phyloP scores from a whole-genome alignment of 306 rosid genomes.

The Oemleria cerasiformis region DNA sequence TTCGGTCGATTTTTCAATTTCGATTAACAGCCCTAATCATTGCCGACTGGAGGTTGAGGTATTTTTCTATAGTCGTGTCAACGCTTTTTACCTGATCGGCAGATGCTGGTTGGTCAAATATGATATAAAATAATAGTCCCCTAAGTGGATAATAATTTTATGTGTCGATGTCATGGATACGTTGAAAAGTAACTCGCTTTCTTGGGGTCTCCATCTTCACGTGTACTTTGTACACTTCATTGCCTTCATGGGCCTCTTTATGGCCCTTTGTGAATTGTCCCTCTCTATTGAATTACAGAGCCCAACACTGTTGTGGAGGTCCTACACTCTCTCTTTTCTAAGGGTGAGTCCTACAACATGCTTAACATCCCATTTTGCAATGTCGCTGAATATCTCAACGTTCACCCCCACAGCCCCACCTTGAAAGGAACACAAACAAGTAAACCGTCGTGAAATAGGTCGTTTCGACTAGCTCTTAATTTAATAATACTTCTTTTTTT shows the following conservation, averaged over 20 bases:
- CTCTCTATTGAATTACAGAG: neutral
- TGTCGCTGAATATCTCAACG: neutral
- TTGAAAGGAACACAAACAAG: too few relatives aligned
- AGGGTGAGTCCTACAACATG: neutral
- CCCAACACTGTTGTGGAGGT: neutral
- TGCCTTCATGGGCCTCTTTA: neutral
- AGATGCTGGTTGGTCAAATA: too few relatives aligned
- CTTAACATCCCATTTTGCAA: neutral
- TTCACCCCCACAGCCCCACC: neutral
- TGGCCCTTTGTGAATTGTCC: neutral
- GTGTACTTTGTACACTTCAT: neutral
- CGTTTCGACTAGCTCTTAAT: neutral
- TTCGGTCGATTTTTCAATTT: too few relatives aligned
- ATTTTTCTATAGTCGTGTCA: too few relatives aligned
- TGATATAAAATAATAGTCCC: too few relatives aligned
- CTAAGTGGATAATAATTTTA: too few relatives aligned
- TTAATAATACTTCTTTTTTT: neutral
- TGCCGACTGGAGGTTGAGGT: too few relatives aligned
- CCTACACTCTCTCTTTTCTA: neutral
- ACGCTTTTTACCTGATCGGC: too few relatives aligned
- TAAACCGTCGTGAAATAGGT: too few relatives aligned
- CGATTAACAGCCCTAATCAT: too few relatives aligned
- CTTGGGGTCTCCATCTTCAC: neutral
- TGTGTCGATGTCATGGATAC: too few relatives aligned
- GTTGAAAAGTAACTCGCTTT: neutral